Conservation (phyloP, 495 filamentous ascomycete genomes). For the Trichoderma virens region DNA sequence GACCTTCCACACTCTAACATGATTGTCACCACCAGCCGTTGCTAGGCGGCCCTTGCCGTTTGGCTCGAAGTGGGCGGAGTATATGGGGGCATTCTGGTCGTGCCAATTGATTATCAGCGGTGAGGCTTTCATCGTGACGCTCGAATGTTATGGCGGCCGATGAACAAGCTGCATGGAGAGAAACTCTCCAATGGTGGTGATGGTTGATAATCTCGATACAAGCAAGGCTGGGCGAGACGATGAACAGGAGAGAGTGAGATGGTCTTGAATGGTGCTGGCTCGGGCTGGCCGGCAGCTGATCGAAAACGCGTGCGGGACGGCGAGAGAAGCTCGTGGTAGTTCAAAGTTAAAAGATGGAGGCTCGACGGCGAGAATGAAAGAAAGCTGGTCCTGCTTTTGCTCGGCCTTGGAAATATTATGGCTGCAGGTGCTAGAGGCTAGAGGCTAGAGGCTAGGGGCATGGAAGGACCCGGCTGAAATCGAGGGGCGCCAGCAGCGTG, state of each 20-base stretch:
- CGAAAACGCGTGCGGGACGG: background rate
- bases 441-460: background rate
- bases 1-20: constrained; percentile 93
- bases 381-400: background rate
- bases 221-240: background rate
- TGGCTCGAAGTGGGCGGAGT: constrained; percentile 91
- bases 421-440: background rate
- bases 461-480: background rate
- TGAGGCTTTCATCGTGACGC: constrained; percentile 66
- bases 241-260: background rate
- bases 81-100: constrained; percentile 88
- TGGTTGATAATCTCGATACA: too few relatives aligned
- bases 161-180: background rate
- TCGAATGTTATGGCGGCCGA: background rate
- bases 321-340: background rate
- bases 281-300: background rate
- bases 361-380: background rate
- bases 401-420: constrained; percentile 1
- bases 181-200: too few relatives aligned
- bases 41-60: constrained; percentile 88
- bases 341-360: background rate
- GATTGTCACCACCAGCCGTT: constrained; percentile 93
- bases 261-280: background rate
- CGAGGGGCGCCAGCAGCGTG: background rate
- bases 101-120: constrained; percentile 95